Evolutionary conservation across 352 stramenopile genomes (phyloP), one percentile per base, ranked within the genome.

Genomic region (Peronospora destructor): DNA sequence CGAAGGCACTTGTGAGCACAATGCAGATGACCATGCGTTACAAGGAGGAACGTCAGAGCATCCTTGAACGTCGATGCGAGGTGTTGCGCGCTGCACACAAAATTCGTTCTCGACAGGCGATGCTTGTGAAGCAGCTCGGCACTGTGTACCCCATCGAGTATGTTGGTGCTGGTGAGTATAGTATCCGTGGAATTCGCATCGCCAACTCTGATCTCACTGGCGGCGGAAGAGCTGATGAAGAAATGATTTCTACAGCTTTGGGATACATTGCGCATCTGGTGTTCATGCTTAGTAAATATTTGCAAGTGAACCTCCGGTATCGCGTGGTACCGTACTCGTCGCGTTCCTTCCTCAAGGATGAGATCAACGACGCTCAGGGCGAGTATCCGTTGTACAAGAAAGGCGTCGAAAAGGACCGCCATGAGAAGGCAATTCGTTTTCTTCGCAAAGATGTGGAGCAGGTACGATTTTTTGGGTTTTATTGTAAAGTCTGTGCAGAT

Each of bases 211-310:
- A 93, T 41, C 53, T 91, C 12, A 73, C 60, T 4, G 68, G 73
- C 28, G 66, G 64, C 19, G 75, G 71, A 11, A 73, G 56, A 47
- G 61, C 59, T 4, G 83, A 93, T 40, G 83, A 93, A 56, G 83
- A 93, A 38, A 73, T 77, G 64, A 71, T 93, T 13, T 87, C 78
- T n/a, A 93, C 83, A 6, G 80, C 76, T 30, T 62, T 93, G 29
- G 83, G 83, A 21, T 91, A 90, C 54, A 89, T 91, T 48, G 76
- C 80, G n/a, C 83, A 93, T 40, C 59, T 93, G 42, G 76, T 87
- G 16, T 93, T 93, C 53, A 89, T 93, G 76, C 71, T 93, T 19
- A 87, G 77, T 71, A 93, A 93, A 58, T 93, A 93, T 46, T 55
- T 93, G 26, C 72, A 90, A 36, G 78, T 93, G 39, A 93, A 89